Evolutionary conservation across 768 basidiomycete genomes (phyloP).

Genomic region (Mycena pura): DNA sequence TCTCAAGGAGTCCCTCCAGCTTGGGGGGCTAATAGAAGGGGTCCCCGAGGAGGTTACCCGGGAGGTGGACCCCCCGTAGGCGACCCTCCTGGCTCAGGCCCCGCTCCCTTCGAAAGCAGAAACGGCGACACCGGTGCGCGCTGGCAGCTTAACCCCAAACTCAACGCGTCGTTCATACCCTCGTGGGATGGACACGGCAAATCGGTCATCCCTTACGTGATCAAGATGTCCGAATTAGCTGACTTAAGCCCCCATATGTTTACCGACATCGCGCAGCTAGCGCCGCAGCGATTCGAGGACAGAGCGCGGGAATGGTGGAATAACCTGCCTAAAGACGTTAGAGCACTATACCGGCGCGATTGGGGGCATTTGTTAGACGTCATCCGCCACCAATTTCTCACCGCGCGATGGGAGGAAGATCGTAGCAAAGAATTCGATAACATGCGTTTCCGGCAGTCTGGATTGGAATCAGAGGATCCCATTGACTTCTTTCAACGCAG

Average conservation of each 20-base stretch:
- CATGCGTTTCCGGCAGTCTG: too few relatives aligned
- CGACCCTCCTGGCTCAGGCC: too few relatives aligned
- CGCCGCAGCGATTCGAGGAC: not conserved
- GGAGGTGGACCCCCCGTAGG: too few relatives aligned
- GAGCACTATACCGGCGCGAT: not conserved
- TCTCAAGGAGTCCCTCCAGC: too few relatives aligned
- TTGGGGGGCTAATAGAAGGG: too few relatives aligned
- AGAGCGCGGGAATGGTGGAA: slow-evolving; percentile 6
- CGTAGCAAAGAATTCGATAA: too few relatives aligned
- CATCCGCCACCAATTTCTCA: slow-evolving; percentile 3
- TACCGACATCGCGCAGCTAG: too few relatives aligned
- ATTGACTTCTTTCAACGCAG: too few relatives aligned
- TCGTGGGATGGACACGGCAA: slow-evolving; percentile 9
- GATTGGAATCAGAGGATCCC: too few relatives aligned
- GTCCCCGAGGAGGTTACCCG: too few relatives aligned
- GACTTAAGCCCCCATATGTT: not conserved
- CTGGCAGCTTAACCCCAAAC: slow-evolving; percentile 22
- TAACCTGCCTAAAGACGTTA: not conserved
- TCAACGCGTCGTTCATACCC: slow-evolving; percentile 1
- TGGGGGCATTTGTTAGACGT: not conserved
- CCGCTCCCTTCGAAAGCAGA: too few relatives aligned
- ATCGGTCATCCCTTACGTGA: slow-evolving; percentile 6
- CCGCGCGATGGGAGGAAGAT: not conserved
- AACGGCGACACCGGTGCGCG: too few relatives aligned
- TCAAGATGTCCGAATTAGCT: not conserved